Base-by-base conservation (phyloP, 164 flowering plant species). In the Aristolochia fimbriata region DNA sequence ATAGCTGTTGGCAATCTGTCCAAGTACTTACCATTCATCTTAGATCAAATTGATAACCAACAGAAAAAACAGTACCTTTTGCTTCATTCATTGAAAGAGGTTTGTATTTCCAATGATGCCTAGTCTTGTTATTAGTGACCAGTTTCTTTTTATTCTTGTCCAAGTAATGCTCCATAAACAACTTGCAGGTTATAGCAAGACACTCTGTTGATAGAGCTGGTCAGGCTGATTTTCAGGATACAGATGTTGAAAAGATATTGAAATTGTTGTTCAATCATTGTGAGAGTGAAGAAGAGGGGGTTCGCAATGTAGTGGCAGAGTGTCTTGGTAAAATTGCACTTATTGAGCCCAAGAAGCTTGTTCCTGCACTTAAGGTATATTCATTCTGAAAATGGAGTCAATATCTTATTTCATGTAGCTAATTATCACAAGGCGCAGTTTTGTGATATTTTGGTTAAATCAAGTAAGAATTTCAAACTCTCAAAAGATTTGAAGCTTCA, bases 261-360 rank as follows among this genome's bases (percentile, higher is more conserved):
- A 83, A 75, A 22, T 78, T 94, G 68, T 81, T 94, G 2, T 94
- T 94, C 70, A 94, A 88, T 64, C 99, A 94, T 72, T 91, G 96
- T 72, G 96, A 91, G 80, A 94, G 99, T 76, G 99, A 94, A 55
- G 99, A 94, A 76, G 99, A 94, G 75, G 99, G 99, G 25, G 97
- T 94, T 16, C 89, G 99, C 41, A 94, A 94, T 81, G 99, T 94
- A 15, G 99, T 91, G 15, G 99, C 97, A 21, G 99, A 94, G 71
- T 94, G 99, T 71, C 81, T 94, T 23, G 99, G 99, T 52, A 94
- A 94, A 83, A 84, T 94, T 78, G 97, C 97, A 11, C 88, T 94
- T 19, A 88, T 94, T 63, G 92, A 91, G 69, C 99, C 99, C 61
- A 75, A 68, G 49, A 91, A 87, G 70, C 91, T 94, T 66, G 88